Evolutionary conservation across 768 basidiomycete genomes (phyloP), one percentile per base, ranked within the genome.

Genomic region (Pleurotus citrinopileatus): DNA sequence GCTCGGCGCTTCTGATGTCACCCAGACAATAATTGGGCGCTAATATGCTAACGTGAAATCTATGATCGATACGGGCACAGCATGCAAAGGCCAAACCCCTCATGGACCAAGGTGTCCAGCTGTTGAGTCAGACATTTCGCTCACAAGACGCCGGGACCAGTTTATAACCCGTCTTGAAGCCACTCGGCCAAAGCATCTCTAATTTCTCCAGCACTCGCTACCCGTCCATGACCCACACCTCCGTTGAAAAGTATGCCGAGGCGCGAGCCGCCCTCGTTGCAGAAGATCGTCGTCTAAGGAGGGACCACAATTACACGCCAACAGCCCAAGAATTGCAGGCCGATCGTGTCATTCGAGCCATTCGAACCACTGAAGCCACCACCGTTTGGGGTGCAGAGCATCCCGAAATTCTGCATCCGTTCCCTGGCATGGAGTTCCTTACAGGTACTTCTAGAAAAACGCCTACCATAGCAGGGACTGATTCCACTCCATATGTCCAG

Each of bases 361-460:
- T 91, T 52, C 81, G 88, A 28, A 65, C 71, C 0, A 55, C 62
- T 7, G 88, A 91, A 60, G 80, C 77, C 0, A 61, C 66, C 20
- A 73, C 76, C 0, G 70, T 89, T n/a, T 90, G 88, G 89, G 73
- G 61, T 32, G 67, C 67, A 42, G 78, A 83, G 20, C 71, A 80
- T 56, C 72, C 77, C 13, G 74, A 74, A 3, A 71, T 82, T 42
- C 79, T 76, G 3, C 81, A 89, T 59, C 73, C 83, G 1, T 90
- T 87, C 58, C 87, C 87, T 19, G 89, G 89, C 38, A 89, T 89
- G 86, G 86, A 82, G 59, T 91, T 89, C 60, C 67, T 89, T 58
- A 89, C 84, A 37, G 86, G 86, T 84, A 59, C 44, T 37, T 2
- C 42, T 42, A 19, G 1, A 36, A 27, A 10, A 32, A 42, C 3